Evolutionary conservation across 352 stramenopile genomes (phyloP), one percentile per base, ranked within the genome.

Genomic region (Sclerospora graminicola): DNA sequence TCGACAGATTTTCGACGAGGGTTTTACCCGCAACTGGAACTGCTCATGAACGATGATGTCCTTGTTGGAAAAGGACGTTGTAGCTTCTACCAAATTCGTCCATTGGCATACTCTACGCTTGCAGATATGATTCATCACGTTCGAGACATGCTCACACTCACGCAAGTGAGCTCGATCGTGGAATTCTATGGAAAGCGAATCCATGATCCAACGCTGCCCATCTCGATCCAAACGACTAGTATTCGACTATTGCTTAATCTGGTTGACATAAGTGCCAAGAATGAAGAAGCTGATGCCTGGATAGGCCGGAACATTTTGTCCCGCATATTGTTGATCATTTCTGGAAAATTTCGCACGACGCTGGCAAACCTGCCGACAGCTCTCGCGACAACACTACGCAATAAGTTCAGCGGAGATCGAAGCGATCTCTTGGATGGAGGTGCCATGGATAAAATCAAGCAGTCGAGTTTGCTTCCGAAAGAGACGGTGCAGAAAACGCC

Each of bases 81-180:
- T 40, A 88, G 70, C 33, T 89, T 84, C 45, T 87, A 93, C 51
- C 77, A 92, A 54, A 91, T 99, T 38, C 78, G 91, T 10, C 90
- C 95, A 1, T 72, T 99, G 19, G 94, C 88, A 26, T 99, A 98
- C 61, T 97, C 90, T 15, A 98, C 92, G 20, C 69, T 99, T 6
- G 95, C 94, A 1, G 95, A 99, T 66, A 94, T 99, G 60, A 87
- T 99, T n/a, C 89, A 98, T 46, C 87, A 98, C 45, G 90, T 98
- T 29, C 82, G 92, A 21, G 79, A 90, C n/a, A 84, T 88, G 62
- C 73, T 99, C 29, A 98, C 75, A 38, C 62, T 98, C n/a, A 30
- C 60, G 1, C 96, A 99, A 69, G 82, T 99, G 36, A 95, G 84
- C 38, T 84, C 81, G 27, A 96, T 98, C 14, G 87, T 99, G 27